Conservation (phyloP, 139 green algal species). For the Tetratostichococcus sp. region DNA sequence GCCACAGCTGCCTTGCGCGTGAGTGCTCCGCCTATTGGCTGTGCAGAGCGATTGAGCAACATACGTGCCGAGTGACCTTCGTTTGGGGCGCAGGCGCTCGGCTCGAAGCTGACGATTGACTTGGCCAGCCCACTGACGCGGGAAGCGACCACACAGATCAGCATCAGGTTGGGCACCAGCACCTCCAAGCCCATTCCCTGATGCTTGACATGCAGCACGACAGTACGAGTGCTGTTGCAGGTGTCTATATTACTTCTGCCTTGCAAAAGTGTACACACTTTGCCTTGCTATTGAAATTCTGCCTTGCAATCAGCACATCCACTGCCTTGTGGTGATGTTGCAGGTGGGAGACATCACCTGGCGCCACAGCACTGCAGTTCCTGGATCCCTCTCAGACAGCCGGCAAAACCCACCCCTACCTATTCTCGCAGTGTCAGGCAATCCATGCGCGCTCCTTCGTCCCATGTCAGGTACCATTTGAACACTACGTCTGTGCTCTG, state of each 20-base stretch:
- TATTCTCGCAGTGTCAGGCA: slow-evolving; percentile 93
- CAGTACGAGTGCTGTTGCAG: no score
- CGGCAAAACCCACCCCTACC: slow-evolving; percentile 78
- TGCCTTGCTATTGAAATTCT: not conserved
- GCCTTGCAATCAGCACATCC: not conserved
- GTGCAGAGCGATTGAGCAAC: no score
- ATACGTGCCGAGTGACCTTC: no score
- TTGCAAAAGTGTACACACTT: no score
- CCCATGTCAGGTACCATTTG: slow-evolving; percentile 73
- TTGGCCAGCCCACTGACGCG: slow-evolving; percentile 20
- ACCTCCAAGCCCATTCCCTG: no score
- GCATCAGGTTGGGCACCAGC: not conserved
- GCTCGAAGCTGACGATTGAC: slow-evolving; percentile 35
- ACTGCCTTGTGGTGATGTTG: not conserved
- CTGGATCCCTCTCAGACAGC: slow-evolving; percentile 74
- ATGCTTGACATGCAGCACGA: no score
- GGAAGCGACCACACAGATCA: slow-evolving; percentile 14
- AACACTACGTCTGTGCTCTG: no score
- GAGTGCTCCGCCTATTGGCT: no score
- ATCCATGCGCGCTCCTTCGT: slow-evolving; percentile 90
- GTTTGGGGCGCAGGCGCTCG: slow-evolving; percentile 33
- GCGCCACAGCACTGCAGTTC: slow-evolving; percentile 68
- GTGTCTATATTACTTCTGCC: no score
- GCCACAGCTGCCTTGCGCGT: no score
- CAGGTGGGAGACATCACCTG: slow-evolving; percentile 38